A percentile compares a stretch with the other conserved stretches of the same genome.
Conservation (phyloP, 169 alveolate species). For the Cryptosporidium bovis region DNA sequence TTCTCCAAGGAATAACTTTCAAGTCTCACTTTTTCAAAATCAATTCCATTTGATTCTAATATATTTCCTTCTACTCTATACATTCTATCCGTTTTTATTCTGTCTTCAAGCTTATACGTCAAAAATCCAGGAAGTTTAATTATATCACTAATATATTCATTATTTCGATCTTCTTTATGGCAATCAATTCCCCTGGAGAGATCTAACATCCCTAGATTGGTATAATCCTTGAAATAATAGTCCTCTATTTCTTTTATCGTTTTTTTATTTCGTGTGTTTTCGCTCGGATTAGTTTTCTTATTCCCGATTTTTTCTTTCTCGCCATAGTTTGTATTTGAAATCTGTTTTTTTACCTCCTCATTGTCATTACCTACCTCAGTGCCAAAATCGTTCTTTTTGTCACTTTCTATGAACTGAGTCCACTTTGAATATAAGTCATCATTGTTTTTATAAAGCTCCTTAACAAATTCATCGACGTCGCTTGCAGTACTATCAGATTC, state of each 20-base stretch:
- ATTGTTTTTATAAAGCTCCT: too few species aligned
- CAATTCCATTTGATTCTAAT: neutral
- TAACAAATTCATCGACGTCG: too few species aligned
- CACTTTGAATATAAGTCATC: slow-evolving; percentile 11
- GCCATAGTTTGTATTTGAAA: too few species aligned
- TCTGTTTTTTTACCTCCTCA: too few species aligned
- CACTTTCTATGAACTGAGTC: slow-evolving; percentile 10
- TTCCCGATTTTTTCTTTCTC: too few species aligned
- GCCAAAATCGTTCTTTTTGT: neutral
- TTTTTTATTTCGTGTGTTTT: too few species aligned
- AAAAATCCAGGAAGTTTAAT: slow-evolving; percentile 41
- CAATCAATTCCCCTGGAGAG: neutral
- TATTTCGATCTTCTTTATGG: neutral
- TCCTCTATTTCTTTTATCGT: neutral
- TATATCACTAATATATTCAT: neutral
- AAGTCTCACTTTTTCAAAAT: neutral
- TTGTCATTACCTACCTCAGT: too few species aligned
- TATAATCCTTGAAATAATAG: slow-evolving; percentile 41
- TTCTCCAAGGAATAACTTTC: slow-evolving; percentile 8
- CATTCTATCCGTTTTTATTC: slow-evolving; percentile 25
- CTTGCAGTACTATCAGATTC: too few species aligned
- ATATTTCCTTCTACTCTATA: neutral
- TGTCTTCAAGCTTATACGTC: slow-evolving; percentile 6
- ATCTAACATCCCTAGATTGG: slow-evolving; percentile 34
- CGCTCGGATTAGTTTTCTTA: too few species aligned